Base-by-base conservation (phyloP, 768 basidiomycete genomes). In the Tricholoma terreum region DNA sequence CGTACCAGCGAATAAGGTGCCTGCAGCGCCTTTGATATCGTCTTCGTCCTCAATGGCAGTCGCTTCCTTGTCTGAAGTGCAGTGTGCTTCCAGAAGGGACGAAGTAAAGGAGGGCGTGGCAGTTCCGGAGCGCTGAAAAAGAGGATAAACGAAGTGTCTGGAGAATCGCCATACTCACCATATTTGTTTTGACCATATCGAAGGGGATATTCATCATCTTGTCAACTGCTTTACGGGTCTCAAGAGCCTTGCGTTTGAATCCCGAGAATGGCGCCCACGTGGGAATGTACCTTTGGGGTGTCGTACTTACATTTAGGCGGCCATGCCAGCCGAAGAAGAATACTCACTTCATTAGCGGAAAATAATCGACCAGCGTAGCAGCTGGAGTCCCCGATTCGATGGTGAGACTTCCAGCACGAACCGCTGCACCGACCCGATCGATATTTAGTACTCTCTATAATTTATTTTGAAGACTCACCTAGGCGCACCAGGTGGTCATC, bases 21-120 rank as follows among this genome's bases (percentile, higher is more conserved):
- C 81, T 50, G 81, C 80, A n/a, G 79, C 77, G 42, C 80, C 81
- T 71, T 79, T 81, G 64, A 84, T 49, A 65, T 82, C 77, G 56
- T 78, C 74, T 59, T 81, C 80, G 42, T 79, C 79, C 64, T 78
- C 78, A 19, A 64, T 65, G 46, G 68, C 65, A 50, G 77, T 61
- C 45, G 62, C 66, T 15, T 70, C 73, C 54, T 74, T 70, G 35
- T 61, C 63, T 36, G 70, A 64, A 36, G 68, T 69, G 50, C 72
- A 68, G 55, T 75, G 72, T 24, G 71, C 65, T 60, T 79, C 75
- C 45, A 82, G 67, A 51, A 82, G 71, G 21, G 66, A 70, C 31
- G 78, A 77, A 5, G 77, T 80, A 58, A 80, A 78, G 10, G 77
- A 81, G 27, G 77, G 73, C 42, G 69, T 65, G 33, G 76, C 76